Conservation (phyloP, 495 filamentous ascomycete genomes). For the Aspergillus indologenus region DNA sequence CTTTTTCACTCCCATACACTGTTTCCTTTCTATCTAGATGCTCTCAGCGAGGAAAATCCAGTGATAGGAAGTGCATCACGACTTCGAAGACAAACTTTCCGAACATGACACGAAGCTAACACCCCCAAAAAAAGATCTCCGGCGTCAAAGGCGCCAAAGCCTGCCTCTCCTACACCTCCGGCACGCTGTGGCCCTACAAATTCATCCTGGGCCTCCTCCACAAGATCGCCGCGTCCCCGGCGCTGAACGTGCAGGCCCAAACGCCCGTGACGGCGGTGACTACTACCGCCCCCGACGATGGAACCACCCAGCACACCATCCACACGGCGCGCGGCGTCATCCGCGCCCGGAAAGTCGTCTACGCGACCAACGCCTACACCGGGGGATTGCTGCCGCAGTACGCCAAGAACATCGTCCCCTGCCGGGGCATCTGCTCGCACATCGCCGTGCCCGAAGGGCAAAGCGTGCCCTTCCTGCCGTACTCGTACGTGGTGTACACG, state of each 20-base stretch:
- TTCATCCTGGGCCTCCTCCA: conserved; percentile 60
- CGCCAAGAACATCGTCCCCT: conserved; percentile 59
- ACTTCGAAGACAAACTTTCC: no score
- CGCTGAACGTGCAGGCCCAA: conserved; percentile 59
- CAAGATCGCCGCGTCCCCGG: conserved; percentile 41
- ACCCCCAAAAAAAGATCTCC: conserved; percentile 19
- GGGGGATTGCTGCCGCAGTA: conserved; percentile 54
- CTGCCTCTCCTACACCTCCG: conserved; percentile 45
- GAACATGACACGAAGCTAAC: no score
- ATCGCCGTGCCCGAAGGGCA: conserved; percentile 57
- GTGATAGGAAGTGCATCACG: neutral
- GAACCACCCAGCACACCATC: conserved; percentile 49
- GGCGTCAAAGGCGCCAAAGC: conserved; percentile 34
- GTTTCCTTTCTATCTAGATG: neutral
- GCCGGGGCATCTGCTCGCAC: conserved; percentile 56
- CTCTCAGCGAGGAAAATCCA: no score
- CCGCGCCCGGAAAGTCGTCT: conserved; percentile 51
- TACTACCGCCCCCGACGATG: conserved; percentile 18
- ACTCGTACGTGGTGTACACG: conserved; percentile 29
- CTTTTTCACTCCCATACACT: neutral
- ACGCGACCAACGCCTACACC: conserved; percentile 75
- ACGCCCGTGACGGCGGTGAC: conserved; percentile 50
- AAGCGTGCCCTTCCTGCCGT: conserved; percentile 35
- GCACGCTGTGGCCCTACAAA: conserved; percentile 64
- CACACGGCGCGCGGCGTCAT: conserved; percentile 55